These are phyloP conservation scores for Hansfordia pulvinata DNA, from an alignment of 2,329 filamentous ascomycete genomes.

Conservation along the genomic window DNA sequence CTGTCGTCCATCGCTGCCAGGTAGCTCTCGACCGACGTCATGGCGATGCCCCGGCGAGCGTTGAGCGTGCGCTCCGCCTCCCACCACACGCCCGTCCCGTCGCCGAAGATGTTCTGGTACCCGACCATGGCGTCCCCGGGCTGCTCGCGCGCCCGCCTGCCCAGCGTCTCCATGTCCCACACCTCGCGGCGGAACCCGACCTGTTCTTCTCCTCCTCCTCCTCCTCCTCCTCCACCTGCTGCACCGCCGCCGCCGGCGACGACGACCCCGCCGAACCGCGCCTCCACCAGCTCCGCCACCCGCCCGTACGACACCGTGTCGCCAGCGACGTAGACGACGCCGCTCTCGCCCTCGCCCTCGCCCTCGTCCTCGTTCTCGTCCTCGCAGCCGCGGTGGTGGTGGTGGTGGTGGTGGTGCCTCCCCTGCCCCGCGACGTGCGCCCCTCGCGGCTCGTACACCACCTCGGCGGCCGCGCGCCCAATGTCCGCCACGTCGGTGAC, in stretches of 20 bases:
- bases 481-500: slow-evolving; percentile 52
- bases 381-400: too few relatives aligned
- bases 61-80: slow-evolving; percentile 32
- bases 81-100: slow-evolving; percentile 38
- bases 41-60: slow-evolving; percentile 22
- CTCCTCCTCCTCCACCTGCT: slow-evolving; percentile 31
- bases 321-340: slow-evolving; percentile 45
- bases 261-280: slow-evolving; percentile 28
- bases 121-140: slow-evolving; percentile 32
- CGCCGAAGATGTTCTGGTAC: slow-evolving; percentile 39
- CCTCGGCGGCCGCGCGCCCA: slow-evolving; percentile 41
- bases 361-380: too few relatives aligned
- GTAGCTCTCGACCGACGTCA: slow-evolving; percentile 23
- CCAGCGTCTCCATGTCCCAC: slow-evolving; percentile 27
- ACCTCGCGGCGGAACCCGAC: slow-evolving; percentile 25
- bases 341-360: too few relatives aligned
- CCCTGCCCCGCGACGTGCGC: too few relatives aligned
- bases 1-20: slow-evolving; percentile 9
- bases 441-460: slow-evolving; percentile 28
- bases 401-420: too few relatives aligned
- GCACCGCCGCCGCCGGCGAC: slow-evolving; percentile 40
- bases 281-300: slow-evolving; percentile 38
- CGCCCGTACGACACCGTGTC: slow-evolving; percentile 45
- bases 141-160: slow-evolving; percentile 22
- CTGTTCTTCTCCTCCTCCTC: slow-evolving; percentile 28